These are phyloP conservation scores for Lentithecium fluviatile DNA, from an alignment of 495 filamentous ascomycete genomes.

Conservation along the genomic window DNA sequence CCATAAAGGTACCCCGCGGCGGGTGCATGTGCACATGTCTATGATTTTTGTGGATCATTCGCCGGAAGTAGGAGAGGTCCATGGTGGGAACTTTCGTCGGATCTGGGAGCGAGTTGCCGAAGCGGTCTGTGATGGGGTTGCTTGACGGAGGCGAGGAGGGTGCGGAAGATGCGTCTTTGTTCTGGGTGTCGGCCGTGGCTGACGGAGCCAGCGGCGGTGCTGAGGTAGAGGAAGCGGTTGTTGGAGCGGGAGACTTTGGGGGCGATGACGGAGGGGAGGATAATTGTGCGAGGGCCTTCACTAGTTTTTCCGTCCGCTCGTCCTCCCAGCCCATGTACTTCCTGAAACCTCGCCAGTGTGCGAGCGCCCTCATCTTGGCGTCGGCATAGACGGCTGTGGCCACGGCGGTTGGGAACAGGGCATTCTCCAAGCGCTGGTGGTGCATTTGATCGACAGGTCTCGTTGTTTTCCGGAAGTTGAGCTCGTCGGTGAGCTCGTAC, in stretches of 20 bases:
- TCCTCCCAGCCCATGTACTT: constrained; percentile 12
- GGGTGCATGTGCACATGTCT: constrained; percentile 41
- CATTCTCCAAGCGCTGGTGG: constrained; percentile 43
- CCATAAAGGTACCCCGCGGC: constrained; percentile 62
- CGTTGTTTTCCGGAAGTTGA: constrained; percentile 52
- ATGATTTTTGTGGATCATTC: constrained; percentile 51
- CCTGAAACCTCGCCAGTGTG: constrained; percentile 9
- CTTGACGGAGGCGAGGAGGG: too few species aligned
- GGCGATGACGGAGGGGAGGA: not conserved
- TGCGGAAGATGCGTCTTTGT: not conserved
- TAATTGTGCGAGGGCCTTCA: not conserved
- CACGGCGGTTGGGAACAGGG: constrained; percentile 47
- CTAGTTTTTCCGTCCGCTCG: not conserved
- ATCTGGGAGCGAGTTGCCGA: constrained; percentile 5
- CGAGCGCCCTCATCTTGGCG: constrained; percentile 31
- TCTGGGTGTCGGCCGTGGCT: not conserved
- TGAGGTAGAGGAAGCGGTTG: not conserved
- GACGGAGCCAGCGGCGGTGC: not conserved
- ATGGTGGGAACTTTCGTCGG: constrained; percentile 23
- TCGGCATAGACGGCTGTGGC: constrained; percentile 44
- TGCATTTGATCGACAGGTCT: constrained; percentile 47
- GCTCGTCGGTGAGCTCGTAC: constrained; percentile 54
- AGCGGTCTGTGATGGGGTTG: constrained; percentile 10
- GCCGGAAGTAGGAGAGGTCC: constrained; percentile 54
- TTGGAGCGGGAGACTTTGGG: not conserved